Evolutionary conservation across 345 rosid genomes (phyloP).

Genomic region (Hibiscus trionum): DNA sequence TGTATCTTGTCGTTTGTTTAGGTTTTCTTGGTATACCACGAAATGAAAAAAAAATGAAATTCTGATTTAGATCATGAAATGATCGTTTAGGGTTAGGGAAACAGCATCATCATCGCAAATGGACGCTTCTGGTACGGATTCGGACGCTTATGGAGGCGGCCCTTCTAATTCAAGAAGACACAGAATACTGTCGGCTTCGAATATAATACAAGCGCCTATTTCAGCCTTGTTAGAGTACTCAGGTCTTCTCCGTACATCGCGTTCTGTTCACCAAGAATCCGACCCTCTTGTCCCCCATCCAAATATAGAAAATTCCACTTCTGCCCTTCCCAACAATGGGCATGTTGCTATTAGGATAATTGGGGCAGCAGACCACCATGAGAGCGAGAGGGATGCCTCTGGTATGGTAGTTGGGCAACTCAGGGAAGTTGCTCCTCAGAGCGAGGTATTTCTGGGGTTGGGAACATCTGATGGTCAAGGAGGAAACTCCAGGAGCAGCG

Average conservation of each 20-base stretch:
- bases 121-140: conserved; percentile 66
- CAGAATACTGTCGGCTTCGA: conserved; percentile 65
- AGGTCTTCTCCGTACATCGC: conserved; percentile 59
- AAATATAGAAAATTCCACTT: conserved; percentile 33
- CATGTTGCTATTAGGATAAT: conserved; percentile 95
- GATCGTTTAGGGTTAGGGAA: conserved; percentile 51
- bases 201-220: conserved; percentile 84
- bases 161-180: conserved; percentile 45
- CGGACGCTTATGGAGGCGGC: conserved; percentile 54
- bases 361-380: conserved; percentile 78
- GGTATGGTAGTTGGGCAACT: conserved; percentile 51
- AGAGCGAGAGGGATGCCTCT: conserved; percentile 36
- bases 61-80: background rate
- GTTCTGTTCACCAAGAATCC: conserved; percentile 40
- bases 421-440: conserved; percentile 33
- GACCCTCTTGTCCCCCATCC: conserved; percentile 40
- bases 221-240: conserved; percentile 88
- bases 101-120: conserved; percentile 28
- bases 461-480: conserved; percentile 31
- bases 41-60: background rate
- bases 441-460: conserved; percentile 28
- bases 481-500: conserved; percentile 36
- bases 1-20: background rate
- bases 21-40: conserved; percentile 1
- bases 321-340: conserved; percentile 33